Percentiles rank a stretch among this genome's conserved stretches.
phyloP scores from a whole-genome alignment of 2,329 filamentous ascomycete genomes.

The Aspergillus persii region DNA sequence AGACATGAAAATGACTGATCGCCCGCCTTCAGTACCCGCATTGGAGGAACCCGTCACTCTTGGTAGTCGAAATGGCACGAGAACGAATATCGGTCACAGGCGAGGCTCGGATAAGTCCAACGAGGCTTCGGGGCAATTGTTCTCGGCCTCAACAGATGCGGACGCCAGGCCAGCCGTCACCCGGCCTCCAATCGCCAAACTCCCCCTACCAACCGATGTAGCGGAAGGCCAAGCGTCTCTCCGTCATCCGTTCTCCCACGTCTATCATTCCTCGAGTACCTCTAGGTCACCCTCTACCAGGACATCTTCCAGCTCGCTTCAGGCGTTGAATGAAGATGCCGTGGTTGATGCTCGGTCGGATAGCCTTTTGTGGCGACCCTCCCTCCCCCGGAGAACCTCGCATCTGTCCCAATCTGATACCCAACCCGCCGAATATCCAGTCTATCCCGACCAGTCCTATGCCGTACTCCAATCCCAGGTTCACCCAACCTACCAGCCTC shows the following conservation, averaged over 20 bases:
- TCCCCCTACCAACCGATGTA: conserved; percentile 23
- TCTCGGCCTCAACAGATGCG: conserved; percentile 19
- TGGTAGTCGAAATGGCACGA: conserved; percentile 24
- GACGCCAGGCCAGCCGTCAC: conserved; percentile 21
- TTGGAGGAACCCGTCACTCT: conserved; percentile 29
- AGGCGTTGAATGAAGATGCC: conserved; percentile 39
- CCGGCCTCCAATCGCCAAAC: conserved; percentile 27
- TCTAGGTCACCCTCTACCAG: conserved; percentile 38
- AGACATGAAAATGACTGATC: conserved; percentile 35
- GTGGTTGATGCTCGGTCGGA: conserved; percentile 38
- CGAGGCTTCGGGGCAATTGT: conserved; percentile 20
- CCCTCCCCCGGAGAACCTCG: conserved; percentile 28
- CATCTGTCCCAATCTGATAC: conserved; percentile 26
- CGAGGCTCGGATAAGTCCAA: conserved; percentile 19
- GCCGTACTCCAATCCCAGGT: conserved; percentile 45
- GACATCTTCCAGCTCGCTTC: conserved; percentile 44
- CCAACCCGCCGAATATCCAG: conserved; percentile 36
- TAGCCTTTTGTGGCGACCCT: conserved; percentile 20
- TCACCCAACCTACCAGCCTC: conserved; percentile 40
- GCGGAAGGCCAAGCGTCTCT: conserved; percentile 31
- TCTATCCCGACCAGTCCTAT: conserved; percentile 51
- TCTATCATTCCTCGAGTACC: conserved; percentile 35
- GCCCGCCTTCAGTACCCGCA: conserved; percentile 28
- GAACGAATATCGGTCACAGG: conserved; percentile 19
- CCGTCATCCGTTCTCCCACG: conserved; percentile 32